Conservation (phyloP, 768 basidiomycete species). For the Leccinum subgranulosum region DNA sequence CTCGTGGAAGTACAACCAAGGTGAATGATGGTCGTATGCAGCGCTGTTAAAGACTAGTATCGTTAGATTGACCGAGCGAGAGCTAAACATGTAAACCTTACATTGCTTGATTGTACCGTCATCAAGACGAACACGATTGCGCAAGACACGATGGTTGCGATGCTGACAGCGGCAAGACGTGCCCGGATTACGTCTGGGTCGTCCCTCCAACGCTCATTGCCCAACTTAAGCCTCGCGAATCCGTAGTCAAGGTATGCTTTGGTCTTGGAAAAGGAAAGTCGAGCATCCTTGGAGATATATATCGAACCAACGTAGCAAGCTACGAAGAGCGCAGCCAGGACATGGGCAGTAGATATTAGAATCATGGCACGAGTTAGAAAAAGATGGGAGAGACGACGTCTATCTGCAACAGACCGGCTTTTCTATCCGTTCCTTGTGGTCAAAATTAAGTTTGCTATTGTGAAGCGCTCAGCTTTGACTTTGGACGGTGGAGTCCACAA, state of each 20-base stretch:
- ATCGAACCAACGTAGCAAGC: constrained; percentile 78
- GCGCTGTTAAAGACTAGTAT: constrained; percentile 16
- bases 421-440: constrained; percentile 6
- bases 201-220: constrained; percentile 64
- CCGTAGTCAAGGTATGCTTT: constrained; percentile 24
- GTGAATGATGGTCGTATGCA: constrained; percentile 34
- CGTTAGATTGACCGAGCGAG: constrained; percentile 5
- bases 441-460: not conserved
- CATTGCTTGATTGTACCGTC: constrained; percentile 23
- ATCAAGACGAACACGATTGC: constrained; percentile 46
- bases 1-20: constrained; percentile 38
- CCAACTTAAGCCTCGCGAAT: constrained; percentile 30
- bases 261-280: constrained; percentile 48
- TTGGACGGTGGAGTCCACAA: not conserved
- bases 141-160: constrained; percentile 62
- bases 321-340: constrained; percentile 57
- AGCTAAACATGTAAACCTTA: not conserved
- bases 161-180: constrained; percentile 62
- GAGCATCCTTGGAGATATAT: constrained; percentile 67
- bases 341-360: constrained; percentile 42
- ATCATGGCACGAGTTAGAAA: constrained; percentile 18
- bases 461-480: not conserved
- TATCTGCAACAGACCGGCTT: constrained; percentile 8
- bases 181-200: constrained; percentile 84
- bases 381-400: not conserved